A percentile compares a stretch with the other conserved stretches of the same genome.
Evolutionary conservation across 345 rosid genomes (phyloP).

Genomic region (Murraya koenigii): DNA sequence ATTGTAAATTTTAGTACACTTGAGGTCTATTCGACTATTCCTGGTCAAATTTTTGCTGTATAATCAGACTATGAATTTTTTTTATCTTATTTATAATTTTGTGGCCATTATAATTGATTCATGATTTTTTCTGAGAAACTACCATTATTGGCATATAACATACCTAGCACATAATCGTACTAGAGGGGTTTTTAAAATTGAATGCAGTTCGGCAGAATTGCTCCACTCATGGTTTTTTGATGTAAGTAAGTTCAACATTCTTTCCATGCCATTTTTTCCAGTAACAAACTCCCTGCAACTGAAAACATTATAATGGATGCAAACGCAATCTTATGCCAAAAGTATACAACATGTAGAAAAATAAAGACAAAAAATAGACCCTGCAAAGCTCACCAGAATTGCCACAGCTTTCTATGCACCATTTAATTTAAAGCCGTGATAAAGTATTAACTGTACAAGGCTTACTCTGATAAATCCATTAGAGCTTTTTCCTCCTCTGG

Average conservation of each 20-base stretch:
- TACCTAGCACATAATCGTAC: slow-evolving; percentile 90
- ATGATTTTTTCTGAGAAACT: neutral
- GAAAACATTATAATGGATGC: slow-evolving; percentile 9
- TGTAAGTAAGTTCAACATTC: slow-evolving; percentile 55
- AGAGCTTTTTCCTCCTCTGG: slow-evolving; percentile 82
- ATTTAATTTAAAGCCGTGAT: neutral
- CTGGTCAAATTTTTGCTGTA: neutral
- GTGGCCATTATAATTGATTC: neutral
- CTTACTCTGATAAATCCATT: slow-evolving; percentile 57
- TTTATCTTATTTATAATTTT: neutral
- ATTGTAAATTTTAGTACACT: slow-evolving; percentile 1
- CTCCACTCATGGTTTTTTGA: slow-evolving; percentile 52
- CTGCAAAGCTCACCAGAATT: neutral
- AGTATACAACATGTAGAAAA: neutral
- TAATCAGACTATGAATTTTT: neutral
- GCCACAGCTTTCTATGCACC: neutral
- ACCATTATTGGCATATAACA: neutral
- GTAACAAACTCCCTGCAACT: slow-evolving; percentile 44
- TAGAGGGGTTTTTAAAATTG: slow-evolving; percentile 59
- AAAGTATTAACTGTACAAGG: slow-evolving; percentile 1
- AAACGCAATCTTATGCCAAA: slow-evolving; percentile 2
- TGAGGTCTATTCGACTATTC: neutral
- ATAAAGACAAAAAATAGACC: neutral
- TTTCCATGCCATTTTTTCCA: slow-evolving; percentile 70
- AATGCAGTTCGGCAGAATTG: slow-evolving; percentile 41